Evolutionary conservation across 2,329 filamentous ascomycete genomes (phyloP).

Genomic region (Thelonectria rubi): DNA sequence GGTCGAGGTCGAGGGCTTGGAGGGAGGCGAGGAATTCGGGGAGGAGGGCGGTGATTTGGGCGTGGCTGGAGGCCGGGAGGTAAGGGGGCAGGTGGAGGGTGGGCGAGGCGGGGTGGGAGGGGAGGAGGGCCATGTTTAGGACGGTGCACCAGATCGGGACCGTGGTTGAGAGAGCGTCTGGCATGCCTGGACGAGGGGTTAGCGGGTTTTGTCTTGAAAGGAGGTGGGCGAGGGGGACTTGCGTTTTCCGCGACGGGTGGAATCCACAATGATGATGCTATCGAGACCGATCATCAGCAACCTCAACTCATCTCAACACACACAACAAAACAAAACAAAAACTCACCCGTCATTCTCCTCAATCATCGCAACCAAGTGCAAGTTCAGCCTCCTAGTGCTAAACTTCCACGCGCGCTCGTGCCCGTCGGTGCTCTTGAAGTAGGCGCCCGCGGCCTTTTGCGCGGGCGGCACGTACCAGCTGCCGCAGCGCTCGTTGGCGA

Average conservation of each 20-base stretch:
- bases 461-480: slow-evolving; percentile 87
- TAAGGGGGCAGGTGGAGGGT: slow-evolving; percentile 75
- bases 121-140: slow-evolving; percentile 82
- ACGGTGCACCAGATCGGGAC: slow-evolving; percentile 94
- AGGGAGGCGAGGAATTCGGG: slow-evolving; percentile 63
- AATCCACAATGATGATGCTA: slow-evolving; percentile 87
- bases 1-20: slow-evolving; percentile 63
- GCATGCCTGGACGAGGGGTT: slow-evolving; percentile 70
- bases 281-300: too few species aligned
- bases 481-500: slow-evolving; percentile 95
- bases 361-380: slow-evolving; percentile 79
- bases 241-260: slow-evolving; percentile 89
- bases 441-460: slow-evolving; percentile 76
- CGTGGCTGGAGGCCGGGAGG: slow-evolving; percentile 75
- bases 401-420: slow-evolving; percentile 93
- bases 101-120: slow-evolving; percentile 57
- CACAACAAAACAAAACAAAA: background rate
- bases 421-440: slow-evolving; percentile 98
- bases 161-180: slow-evolving; percentile 93
- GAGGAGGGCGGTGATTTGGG: slow-evolving; percentile 75
- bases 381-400: slow-evolving; percentile 82
- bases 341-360: slow-evolving; percentile 72
- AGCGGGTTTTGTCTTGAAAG: background rate
- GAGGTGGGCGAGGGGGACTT: slow-evolving; percentile 42
- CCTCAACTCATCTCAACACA: background rate